These are phyloP conservation scores for Hypoxylon rubiginosum DNA, from an alignment of 2,329 filamentous ascomycete species.

Conservation along the genomic window DNA sequence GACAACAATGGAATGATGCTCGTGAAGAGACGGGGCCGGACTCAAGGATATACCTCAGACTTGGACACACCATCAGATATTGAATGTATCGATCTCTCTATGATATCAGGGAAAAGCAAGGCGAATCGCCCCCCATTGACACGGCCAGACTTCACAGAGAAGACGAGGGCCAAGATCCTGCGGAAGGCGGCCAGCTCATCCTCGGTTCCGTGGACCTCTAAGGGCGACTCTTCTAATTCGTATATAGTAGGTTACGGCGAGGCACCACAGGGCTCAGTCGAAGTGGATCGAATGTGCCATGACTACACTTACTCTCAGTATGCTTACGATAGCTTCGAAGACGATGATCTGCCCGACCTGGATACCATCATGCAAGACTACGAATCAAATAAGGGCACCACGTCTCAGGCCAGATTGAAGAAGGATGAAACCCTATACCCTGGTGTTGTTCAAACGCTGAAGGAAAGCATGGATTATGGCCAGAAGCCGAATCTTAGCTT, in stretches of 20 bases:
- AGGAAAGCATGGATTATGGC: constrained; percentile 50
- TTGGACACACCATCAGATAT: constrained; percentile 34
- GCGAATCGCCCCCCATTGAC: not conserved
- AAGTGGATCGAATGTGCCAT: not conserved
- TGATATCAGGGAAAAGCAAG: constrained; percentile 27
- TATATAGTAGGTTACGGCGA: not conserved
- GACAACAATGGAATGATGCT: not conserved
- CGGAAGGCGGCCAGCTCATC: constrained; percentile 11
- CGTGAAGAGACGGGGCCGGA: constrained; percentile 21
- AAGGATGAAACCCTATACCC: constrained; percentile 49
- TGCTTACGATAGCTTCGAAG: constrained; percentile 33
- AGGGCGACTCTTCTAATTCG: not conserved
- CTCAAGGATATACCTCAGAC: constrained; percentile 1
- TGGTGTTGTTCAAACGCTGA: constrained; percentile 45
- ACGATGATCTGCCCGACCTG: constrained; percentile 47
- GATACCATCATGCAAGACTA: constrained; percentile 34
- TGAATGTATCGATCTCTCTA: constrained; percentile 49
- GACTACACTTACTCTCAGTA: constrained; percentile 3
- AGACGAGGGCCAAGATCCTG: constrained; percentile 11
- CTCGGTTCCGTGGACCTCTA: constrained; percentile 25
- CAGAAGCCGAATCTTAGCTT: constrained; percentile 51
- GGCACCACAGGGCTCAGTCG: not conserved
- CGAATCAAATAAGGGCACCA: constrained; percentile 1
- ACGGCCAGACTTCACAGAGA: not conserved
- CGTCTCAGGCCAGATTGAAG: constrained; percentile 13